Evolutionary conservation across 345 rosid species (phyloP).

Genomic region (Rhodamnia argentea): DNA sequence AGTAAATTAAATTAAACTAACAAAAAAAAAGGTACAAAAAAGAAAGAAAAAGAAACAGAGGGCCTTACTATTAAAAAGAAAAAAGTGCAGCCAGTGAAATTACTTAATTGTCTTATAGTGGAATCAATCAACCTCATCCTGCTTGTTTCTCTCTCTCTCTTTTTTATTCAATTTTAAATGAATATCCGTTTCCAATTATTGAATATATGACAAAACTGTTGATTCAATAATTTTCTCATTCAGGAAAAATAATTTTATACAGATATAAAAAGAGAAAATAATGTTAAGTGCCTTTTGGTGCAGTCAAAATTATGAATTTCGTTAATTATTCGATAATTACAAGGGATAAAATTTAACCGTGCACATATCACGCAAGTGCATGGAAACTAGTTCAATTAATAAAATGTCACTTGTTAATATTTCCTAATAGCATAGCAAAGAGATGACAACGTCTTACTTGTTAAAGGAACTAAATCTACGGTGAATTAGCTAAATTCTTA

Average conservation of each 20-base stretch:
- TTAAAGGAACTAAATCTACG: neutral
- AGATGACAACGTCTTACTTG: neutral
- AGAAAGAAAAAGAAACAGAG: too few species aligned
- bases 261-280: neutral
- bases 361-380: neutral
- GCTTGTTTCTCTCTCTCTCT: neutral
- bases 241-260: neutral
- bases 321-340: neutral
- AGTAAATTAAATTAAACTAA: too few species aligned
- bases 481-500: neutral
- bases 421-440: neutral
- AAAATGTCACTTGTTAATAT: neutral
- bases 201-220: neutral
- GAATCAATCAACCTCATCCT: neutral
- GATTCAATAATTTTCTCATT: neutral
- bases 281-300: neutral
- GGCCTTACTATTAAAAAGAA: neutral
- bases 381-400: neutral
- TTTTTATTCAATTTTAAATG: neutral
- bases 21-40: too few species aligned
- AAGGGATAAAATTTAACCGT: neutral
- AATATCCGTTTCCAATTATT: neutral
- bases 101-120: neutral
- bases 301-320: neutral
- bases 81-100: neutral